Evolutionary conservation across 2,329 filamentous ascomycete genomes (phyloP), one percentile per base, ranked within the genome.

Genomic region (Ophiostoma perfectum): DNA sequence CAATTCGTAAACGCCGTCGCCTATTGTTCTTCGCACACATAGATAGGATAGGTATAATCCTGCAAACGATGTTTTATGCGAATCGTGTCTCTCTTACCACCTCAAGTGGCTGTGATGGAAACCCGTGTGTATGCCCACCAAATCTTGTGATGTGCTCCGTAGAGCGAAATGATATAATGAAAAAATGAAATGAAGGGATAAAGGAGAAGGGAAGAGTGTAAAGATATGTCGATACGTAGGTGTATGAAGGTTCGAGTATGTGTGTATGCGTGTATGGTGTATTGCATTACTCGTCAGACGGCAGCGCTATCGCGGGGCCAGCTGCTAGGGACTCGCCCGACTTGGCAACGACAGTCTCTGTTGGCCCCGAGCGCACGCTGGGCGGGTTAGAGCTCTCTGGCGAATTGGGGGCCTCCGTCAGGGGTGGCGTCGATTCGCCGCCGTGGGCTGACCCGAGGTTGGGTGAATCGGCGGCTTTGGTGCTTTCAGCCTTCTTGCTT

Each of bases 361-460:
- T 76, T 65, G 85, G 84, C 74, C 86, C 88, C 49, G 82, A 81
- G 71, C 82, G 86, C 2, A 86, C 85, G 76, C 88, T 91, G 4
- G 88, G 85, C 2, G 88, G 81, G 70, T 84, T 87, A 75, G 81
- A 88, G 75, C 86, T 90, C 73, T 88, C 86, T 1, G 88, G 88
- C 71, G 87, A 90, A 75, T 90, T 90, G 52, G 86, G 85, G 73
- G 89, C 88, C 72, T 84, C 88, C 1, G 88, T 90, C 67, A 91
- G 82, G 36, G 83, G 82, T 1, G 90, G 90, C 0, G 88, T 90
- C 8, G 87, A 83, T 78, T 79, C 77, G 74, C 80, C 78, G 72
- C 68, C 49, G 67, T 68, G 70, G 45, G 67, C 64, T 45, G 72
- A 45, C 12, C 7, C 38, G 6, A 8, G 27, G 11, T 12, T 36